Conservation (phyloP, 1,139 yeast genomes). For the Protomyces macrosporus region DNA sequence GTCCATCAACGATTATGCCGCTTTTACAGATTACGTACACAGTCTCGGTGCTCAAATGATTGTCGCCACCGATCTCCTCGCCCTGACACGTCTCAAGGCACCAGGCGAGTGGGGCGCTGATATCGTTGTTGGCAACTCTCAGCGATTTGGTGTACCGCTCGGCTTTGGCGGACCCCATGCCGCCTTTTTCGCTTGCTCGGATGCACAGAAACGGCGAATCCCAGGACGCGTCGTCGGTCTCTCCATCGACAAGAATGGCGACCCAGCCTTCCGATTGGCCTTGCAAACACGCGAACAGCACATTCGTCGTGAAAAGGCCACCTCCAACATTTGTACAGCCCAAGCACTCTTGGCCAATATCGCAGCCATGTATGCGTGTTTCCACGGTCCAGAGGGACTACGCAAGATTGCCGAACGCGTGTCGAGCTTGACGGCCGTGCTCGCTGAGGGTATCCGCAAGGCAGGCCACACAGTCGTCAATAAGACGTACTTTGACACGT, state of each 20-base stretch:
- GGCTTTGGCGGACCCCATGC: slow-evolving; percentile 99
- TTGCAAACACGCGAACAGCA: slow-evolving; percentile 98
- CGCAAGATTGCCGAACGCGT: slow-evolving; percentile 72
- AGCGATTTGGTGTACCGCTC: slow-evolving; percentile 94
- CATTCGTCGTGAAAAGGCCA: slow-evolving; percentile 93
- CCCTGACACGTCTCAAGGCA: slow-evolving; percentile 75
- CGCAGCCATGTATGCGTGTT: slow-evolving; percentile 92
- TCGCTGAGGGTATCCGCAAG: slow-evolving; percentile 49
- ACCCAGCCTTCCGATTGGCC: slow-evolving; percentile 82
- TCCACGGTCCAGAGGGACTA: slow-evolving; percentile 93
- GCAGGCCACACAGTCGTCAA: slow-evolving; percentile 52
- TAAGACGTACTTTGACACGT: slow-evolving; percentile 76
- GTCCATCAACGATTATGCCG: slow-evolving; percentile 51
- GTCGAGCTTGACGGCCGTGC: slow-evolving; percentile 64
- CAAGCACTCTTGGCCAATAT: slow-evolving; percentile 94
- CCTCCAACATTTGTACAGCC: slow-evolving; percentile 95
- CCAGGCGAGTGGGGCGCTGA: slow-evolving; percentile 88
- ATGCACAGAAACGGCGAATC: slow-evolving; percentile 76
- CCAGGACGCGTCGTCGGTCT: slow-evolving; percentile 96
- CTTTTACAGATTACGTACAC: slow-evolving; percentile 63
- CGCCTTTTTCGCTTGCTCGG: slow-evolving; percentile 84
- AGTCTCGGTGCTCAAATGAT: slow-evolving; percentile 67
- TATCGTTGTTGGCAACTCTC: slow-evolving; percentile 86
- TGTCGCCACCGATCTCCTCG: slow-evolving; percentile 84
- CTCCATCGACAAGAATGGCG: slow-evolving; percentile 84